Conservation (phyloP, 495 filamentous ascomycete species). For the Geoglossum glabrum region DNA sequence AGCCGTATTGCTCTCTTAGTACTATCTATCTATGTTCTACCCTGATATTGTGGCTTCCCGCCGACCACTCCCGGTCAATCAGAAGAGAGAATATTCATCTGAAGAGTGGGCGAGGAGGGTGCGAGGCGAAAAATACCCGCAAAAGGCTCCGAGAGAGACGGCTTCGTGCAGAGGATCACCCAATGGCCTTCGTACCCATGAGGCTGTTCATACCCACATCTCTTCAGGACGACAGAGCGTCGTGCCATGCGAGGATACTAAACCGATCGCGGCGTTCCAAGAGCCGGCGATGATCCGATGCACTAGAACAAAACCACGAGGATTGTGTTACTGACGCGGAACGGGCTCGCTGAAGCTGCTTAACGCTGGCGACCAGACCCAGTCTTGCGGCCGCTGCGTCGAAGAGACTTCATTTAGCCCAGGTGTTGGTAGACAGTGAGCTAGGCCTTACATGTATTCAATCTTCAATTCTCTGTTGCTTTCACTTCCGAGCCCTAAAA, state of each 20-base stretch:
- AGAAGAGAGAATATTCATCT: neutral
- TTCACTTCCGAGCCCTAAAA: neutral
- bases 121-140: neutral
- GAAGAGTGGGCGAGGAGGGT: neutral
- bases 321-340: too few species aligned
- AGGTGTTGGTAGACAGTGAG: too few species aligned
- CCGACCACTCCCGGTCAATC: neutral
- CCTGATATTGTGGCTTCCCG: neutral
- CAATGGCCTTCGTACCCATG: too few species aligned
- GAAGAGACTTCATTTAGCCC: too few species aligned
- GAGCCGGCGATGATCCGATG: too few species aligned
- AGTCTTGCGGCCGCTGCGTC: too few species aligned
- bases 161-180: neutral
- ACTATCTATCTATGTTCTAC: neutral
- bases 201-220: too few species aligned
- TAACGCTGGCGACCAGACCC: neutral
- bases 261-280: too few species aligned
- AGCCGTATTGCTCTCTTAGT: neutral
- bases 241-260: too few species aligned
- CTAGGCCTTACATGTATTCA: too few species aligned
- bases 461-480: neutral
- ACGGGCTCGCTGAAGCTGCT: neutral
- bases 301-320: too few species aligned
- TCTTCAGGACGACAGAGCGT: too few species aligned
- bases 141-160: neutral